Evolutionary conservation across 1,284 basidiomycete genomes (phyloP).

Genomic region (Agroathelia rolfsii): DNA sequence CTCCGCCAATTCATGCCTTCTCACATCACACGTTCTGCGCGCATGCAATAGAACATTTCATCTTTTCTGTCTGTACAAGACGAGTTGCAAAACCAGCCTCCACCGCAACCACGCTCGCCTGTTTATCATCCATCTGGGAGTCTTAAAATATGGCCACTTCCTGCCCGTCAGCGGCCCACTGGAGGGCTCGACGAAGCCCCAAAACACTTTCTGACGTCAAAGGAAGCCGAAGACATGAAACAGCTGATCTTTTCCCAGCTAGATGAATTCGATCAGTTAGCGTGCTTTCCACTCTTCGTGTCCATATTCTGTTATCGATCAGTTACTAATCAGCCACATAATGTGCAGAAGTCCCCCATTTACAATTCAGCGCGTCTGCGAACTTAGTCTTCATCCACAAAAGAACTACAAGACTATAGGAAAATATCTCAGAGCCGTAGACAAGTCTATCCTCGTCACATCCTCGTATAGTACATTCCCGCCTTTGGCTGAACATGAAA

Average conservation of each 20-base stretch:
- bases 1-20: constrained; percentile 2
- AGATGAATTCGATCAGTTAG: constrained; percentile 73
- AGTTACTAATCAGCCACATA: constrained; percentile 9
- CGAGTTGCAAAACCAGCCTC: constrained; percentile 25
- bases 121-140: constrained; percentile 45
- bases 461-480: constrained; percentile 70
- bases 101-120: constrained; percentile 32
- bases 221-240: constrained; percentile 56
- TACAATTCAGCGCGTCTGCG: constrained; percentile 86
- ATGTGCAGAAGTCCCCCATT: constrained; percentile 64
- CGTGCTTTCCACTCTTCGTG: constrained; percentile 19
- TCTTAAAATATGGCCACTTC: constrained; percentile 73
- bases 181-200: constrained; percentile 43
- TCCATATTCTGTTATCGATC: constrained; percentile 7
- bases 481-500: constrained; percentile 32
- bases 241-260: constrained; percentile 53
- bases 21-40: constrained; percentile 3
- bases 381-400: constrained; percentile 68
- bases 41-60: constrained; percentile 42
- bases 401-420: constrained; percentile 71
- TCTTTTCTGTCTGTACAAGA: constrained; percentile 40
- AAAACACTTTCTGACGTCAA: constrained; percentile 49
- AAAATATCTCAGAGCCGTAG: constrained; percentile 86
- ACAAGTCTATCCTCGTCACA: constrained; percentile 80
- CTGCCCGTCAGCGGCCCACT: constrained; percentile 43